Conservation (phyloP, 306 rosid genomes). For the Fragaria vesca region DNA sequence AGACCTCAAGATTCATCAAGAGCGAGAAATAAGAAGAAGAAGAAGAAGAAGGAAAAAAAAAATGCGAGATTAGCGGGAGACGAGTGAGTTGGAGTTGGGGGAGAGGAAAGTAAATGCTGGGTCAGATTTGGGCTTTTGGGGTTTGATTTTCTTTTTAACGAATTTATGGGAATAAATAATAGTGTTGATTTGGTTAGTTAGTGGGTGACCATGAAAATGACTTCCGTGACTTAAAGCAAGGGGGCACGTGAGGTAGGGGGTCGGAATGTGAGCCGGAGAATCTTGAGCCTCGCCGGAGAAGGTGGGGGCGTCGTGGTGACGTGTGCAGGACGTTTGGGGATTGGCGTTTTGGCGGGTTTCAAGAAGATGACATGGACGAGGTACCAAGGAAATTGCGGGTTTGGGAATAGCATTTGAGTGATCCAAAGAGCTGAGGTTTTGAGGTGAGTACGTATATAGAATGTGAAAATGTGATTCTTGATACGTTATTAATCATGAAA, state of each 20-base stretch:
- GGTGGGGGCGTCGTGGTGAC: neutral
- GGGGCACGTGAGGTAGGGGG: neutral
- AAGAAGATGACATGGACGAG: too few relatives aligned
- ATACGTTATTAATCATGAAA: too few relatives aligned
- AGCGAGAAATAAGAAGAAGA: neutral
- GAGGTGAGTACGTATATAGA: too few relatives aligned
- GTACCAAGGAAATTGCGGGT: too few relatives aligned
- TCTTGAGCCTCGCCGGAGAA: neutral
- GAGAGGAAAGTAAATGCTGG: neutral
- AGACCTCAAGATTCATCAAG: constrained; percentile 4
- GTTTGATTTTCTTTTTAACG: neutral
- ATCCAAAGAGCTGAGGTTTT: too few relatives aligned
- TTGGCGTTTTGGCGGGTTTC: neutral
- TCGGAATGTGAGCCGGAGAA: neutral
- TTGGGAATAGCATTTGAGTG: too few relatives aligned
- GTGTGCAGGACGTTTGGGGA: neutral
- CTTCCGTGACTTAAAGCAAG: neutral
- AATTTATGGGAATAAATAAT: neutral
- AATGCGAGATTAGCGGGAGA: constrained; percentile 44
- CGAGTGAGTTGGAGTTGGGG: neutral
- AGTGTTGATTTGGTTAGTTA: neutral
- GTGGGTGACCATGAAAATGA: neutral
- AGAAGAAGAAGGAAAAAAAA: too few relatives aligned
- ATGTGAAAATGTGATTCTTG: too few relatives aligned
- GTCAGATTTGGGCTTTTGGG: constrained; percentile 12